These are phyloP conservation scores for Babesia caballi DNA, from an alignment of 169 alveolate genomes.

Conservation along the genomic window DNA sequence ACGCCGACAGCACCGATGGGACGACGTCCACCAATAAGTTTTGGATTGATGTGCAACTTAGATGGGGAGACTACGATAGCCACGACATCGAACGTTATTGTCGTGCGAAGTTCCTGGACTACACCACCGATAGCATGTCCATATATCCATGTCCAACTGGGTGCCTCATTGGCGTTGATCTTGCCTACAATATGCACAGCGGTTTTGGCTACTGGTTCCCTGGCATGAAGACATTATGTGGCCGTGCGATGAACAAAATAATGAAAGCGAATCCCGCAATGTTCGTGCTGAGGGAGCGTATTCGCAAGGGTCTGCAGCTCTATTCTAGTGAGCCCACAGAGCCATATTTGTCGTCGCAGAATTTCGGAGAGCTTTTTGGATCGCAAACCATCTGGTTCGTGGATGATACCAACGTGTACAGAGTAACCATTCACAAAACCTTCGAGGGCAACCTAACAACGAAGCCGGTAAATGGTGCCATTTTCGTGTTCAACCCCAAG, in stretches of 20 bases:
- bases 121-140: slow-evolving; percentile 98
- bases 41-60: slow-evolving; percentile 98
- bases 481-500: slow-evolving; percentile 98
- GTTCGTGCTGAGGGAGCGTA: slow-evolving; percentile 98
- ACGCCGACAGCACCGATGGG: slow-evolving; percentile 85
- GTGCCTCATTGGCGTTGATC: slow-evolving; percentile 94
- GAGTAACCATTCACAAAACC: slow-evolving; percentile 99
- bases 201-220: slow-evolving; percentile 99
- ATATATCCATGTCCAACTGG: slow-evolving; percentile 99
- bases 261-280: slow-evolving; percentile 99
- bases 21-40: slow-evolving; percentile 86
- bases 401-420: slow-evolving; percentile 99
- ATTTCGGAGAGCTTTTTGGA: slow-evolving; percentile 97
- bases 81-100: slow-evolving; percentile 99
- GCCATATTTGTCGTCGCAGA: slow-evolving; percentile 97
- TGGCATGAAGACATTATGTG: slow-evolving; percentile 93
- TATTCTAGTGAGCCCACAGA: slow-evolving; percentile 99
- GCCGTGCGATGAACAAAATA: slow-evolving; percentile 97
- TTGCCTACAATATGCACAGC: slow-evolving; percentile 98
- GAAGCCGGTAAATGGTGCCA: slow-evolving; percentile 99
- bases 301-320: slow-evolving; percentile 98
- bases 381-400: slow-evolving; percentile 99
- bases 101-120: slow-evolving; percentile 98
- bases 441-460: slow-evolving; percentile 99
- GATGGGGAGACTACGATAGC: slow-evolving; percentile 99